These are phyloP conservation scores for Raphidocelis subcapitata DNA, from an alignment of 139 green algal genomes.

Conservation along the genomic window DNA sequence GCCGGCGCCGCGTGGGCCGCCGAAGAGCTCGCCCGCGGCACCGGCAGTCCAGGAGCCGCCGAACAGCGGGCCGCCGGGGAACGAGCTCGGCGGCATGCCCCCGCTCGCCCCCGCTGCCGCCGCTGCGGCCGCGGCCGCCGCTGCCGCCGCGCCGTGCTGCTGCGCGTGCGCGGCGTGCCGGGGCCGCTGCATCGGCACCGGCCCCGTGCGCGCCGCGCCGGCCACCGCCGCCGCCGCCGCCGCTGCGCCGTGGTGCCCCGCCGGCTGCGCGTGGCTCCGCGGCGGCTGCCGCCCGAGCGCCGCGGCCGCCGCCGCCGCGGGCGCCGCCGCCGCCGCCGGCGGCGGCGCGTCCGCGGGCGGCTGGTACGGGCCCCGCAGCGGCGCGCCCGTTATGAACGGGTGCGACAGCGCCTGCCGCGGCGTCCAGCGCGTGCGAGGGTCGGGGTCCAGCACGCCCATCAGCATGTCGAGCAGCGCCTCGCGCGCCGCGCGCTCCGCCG, in stretches of 20 bases:
- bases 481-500: slow-evolving; percentile 44
- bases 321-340: neutral
- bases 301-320: neutral
- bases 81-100: neutral
- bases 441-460: slow-evolving; percentile 65
- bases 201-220: neutral
- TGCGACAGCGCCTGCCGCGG: slow-evolving; percentile 81
- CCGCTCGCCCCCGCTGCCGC: slow-evolving; percentile 7
- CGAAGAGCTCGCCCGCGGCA: no score
- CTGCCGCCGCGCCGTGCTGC: slow-evolving; percentile 1
- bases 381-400: slow-evolving; percentile 84
- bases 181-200: neutral
- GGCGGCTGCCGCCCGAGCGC: slow-evolving; percentile 4
- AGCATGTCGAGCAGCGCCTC: slow-evolving; percentile 86
- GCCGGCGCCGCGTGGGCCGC: neutral
- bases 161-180: neutral
- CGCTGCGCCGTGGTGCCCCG: neutral
- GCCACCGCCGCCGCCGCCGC: neutral
- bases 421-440: slow-evolving; percentile 74
- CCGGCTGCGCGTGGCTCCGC: neutral
- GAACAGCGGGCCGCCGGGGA: no score
- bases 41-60: neutral
- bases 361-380: slow-evolving; percentile 74
- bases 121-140: slow-evolving; percentile 9
- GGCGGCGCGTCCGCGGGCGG: slow-evolving; percentile 47